phyloP scores from a whole-genome alignment of 2,329 filamentous ascomycete species.

The Fusarium euwallaceae region DNA sequence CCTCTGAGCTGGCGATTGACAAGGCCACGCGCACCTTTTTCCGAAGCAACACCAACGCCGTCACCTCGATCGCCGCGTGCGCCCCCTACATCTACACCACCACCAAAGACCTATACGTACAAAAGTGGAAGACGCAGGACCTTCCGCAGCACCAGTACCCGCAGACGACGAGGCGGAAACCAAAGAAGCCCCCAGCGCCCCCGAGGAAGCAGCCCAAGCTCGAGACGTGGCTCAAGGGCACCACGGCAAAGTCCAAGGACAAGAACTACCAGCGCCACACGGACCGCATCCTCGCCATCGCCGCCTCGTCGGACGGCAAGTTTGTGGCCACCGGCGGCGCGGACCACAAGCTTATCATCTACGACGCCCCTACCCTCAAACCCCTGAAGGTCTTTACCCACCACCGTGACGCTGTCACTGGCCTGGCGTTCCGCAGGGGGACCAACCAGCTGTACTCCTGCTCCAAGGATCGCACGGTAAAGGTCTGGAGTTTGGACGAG shows the following conservation, averaged over 20 bases:
- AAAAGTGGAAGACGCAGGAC: slow-evolving; percentile 89
- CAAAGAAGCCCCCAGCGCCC: slow-evolving; percentile 69
- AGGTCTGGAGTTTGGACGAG: slow-evolving; percentile 93
- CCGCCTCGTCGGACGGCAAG: slow-evolving; percentile 89
- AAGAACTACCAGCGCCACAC: slow-evolving; percentile 82
- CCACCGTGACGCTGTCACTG: slow-evolving; percentile 89
- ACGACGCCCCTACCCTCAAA: slow-evolving; percentile 83
- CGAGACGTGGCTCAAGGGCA: slow-evolving; percentile 73
- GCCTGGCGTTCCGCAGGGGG: slow-evolving; percentile 85
- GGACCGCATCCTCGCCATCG: slow-evolving; percentile 83
- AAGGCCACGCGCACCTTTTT: slow-evolving; percentile 78
- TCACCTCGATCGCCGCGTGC: slow-evolving; percentile 84
- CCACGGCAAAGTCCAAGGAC: slow-evolving; percentile 71
- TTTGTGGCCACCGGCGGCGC: slow-evolving; percentile 91
- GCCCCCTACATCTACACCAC: slow-evolving; percentile 89
- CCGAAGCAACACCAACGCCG: slow-evolving; percentile 80
- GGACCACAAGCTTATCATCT: slow-evolving; percentile 88
- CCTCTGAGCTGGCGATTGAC: slow-evolving; percentile 77
- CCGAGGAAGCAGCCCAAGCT: slow-evolving; percentile 73
- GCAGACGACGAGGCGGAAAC: slow-evolving; percentile 70
- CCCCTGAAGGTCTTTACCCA: slow-evolving; percentile 89
- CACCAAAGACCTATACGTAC: slow-evolving; percentile 84
- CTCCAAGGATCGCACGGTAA: slow-evolving; percentile 92
- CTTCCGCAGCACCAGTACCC: slow-evolving; percentile 71
- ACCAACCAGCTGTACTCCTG: slow-evolving; percentile 94